Conservation (phyloP, 2,329 filamentous ascomycete genomes). For the Colletotrichum horii region DNA sequence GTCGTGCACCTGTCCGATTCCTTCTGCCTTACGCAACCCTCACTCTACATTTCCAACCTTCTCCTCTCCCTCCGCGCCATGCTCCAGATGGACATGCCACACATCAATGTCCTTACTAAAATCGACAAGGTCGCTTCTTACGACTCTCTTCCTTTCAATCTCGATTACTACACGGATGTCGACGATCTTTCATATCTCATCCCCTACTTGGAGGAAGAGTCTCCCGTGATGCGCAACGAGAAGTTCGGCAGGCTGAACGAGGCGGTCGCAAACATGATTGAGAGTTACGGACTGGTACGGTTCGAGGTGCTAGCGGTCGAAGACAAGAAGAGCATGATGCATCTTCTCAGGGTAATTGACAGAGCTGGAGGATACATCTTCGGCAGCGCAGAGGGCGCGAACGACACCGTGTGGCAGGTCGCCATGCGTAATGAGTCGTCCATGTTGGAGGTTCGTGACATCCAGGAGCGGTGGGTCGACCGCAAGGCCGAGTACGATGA, state of each 20-base stretch:
- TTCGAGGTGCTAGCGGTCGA: conserved; percentile 96
- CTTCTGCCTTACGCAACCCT: conserved; percentile 90
- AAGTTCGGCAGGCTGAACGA: conserved; percentile 88
- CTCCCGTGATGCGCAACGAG: conserved; percentile 68
- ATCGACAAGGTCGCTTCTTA: conserved; percentile 93
- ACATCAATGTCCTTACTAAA: conserved; percentile 95
- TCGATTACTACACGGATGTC: conserved; percentile 97
- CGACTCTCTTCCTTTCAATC: conserved; percentile 87
- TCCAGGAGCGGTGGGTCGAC: conserved; percentile 96
- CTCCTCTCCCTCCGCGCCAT: conserved; percentile 93
- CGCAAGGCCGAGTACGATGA: conserved; percentile 87
- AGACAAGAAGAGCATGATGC: conserved; percentile 97
- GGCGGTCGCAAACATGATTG: conserved; percentile 84
- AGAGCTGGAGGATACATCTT: conserved; percentile 93
- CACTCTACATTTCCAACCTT: conserved; percentile 92
- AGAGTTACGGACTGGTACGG: conserved; percentile 86
- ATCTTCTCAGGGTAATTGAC: conserved; percentile 86
- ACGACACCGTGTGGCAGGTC: conserved; percentile 96
- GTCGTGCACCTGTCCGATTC: conserved; percentile 94
- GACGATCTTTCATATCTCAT: conserved; percentile 88
- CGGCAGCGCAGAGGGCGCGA: conserved; percentile 86
- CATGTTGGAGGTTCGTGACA: conserved; percentile 82
- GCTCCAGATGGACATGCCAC: conserved; percentile 97
- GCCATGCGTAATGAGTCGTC: conserved; percentile 82
- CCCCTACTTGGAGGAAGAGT: conserved; percentile 80